phyloP scores from a whole-genome alignment of 1,284 basidiomycete species.

The Ceratobasidium sp. region DNA sequence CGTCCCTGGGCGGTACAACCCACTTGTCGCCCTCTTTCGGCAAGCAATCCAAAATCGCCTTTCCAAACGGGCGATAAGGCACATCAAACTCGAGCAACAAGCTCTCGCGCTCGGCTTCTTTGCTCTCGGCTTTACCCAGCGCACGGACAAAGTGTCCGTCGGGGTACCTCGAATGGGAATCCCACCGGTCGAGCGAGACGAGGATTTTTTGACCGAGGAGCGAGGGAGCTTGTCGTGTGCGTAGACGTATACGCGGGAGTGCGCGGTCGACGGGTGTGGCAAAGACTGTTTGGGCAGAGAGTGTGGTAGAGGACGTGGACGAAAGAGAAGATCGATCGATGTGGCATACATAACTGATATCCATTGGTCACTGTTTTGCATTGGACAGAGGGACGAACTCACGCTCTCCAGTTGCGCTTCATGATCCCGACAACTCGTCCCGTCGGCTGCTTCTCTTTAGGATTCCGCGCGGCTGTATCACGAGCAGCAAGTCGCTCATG shows the following conservation, averaged over 20 bases:
- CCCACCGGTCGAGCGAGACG: constrained; percentile 95
- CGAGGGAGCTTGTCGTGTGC: constrained; percentile 91
- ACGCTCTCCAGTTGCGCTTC: constrained; percentile 96
- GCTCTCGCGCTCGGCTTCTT: constrained; percentile 97
- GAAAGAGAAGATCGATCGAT: constrained; percentile 91
- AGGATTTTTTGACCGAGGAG: constrained; percentile 95
- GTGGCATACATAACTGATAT: constrained; percentile 85
- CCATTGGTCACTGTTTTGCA: neutral
- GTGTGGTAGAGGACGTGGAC: constrained; percentile 79
- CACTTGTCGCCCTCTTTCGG: constrained; percentile 91
- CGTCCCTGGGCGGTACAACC: constrained; percentile 87
- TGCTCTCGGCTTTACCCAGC: constrained; percentile 90
- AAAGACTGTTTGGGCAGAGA: constrained; percentile 92
- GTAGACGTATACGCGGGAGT: constrained; percentile 92
- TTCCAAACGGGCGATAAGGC: constrained; percentile 95
- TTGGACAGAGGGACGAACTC: constrained; percentile 54
- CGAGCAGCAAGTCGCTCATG: constrained; percentile 29
- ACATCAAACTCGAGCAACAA: constrained; percentile 95
- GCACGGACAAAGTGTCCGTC: constrained; percentile 98
- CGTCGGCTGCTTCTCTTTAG: constrained; percentile 77
- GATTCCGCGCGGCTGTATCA: constrained; percentile 52
- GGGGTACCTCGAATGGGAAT: constrained; percentile 86
- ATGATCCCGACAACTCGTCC: constrained; percentile 92
- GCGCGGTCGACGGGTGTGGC: constrained; percentile 93
- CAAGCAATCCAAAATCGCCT: constrained; percentile 91